Evolutionary conservation across 306 rosid genomes (phyloP), one percentile per base, ranked within the genome.

Genomic region (Acacia crassicarpa): DNA sequence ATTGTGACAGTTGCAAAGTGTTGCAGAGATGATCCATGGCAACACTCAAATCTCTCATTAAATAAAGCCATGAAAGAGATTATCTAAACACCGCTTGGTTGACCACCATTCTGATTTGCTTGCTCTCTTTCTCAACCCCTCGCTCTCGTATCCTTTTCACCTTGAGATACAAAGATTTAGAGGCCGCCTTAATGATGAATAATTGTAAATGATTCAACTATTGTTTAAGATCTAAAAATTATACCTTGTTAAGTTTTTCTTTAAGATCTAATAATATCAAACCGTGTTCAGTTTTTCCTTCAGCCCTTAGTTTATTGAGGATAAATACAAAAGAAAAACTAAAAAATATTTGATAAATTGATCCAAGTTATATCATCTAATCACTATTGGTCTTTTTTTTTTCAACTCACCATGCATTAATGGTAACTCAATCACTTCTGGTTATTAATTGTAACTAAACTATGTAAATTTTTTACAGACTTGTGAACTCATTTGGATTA

Each of bases 151-250:
- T 80, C 69, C 65, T 77, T 80, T 76, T 74, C 43, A n/a, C 84
- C 88, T 84, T 81, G 75, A 84, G 84, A 84, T 78, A 78, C 82
- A 84, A 87, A 83, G 81, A 75, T 65, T 82, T 84, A 68, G 82
- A 78, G 77, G 53, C 73, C 49, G 48, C 77, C 67, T 27, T 27
- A 53, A 82, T 81, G 58, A 95, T 95, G 99, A 92, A 94, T 87
- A 93, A 95, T 30, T 30, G 38, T 33, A 33, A 33, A 33, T 0
- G 38, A 4, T 33, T 30, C 32, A 30, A 30, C 32, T 2, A 0
- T 30, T 30, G 32, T 30, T 30, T 30, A 30, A 30, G 32, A 30
- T 30, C 32, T 30, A 30, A 30, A 30, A 30, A 30, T 30, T 30
- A 30, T 30, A 30, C 32, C 2, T 30, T 30, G 32, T 30, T 30